A percentile compares a stretch with the other conserved stretches of the same genome.
phyloP scores from a whole-genome alignment of 2,329 filamentous ascomycete species.

The Dactylellina leptospora region DNA sequence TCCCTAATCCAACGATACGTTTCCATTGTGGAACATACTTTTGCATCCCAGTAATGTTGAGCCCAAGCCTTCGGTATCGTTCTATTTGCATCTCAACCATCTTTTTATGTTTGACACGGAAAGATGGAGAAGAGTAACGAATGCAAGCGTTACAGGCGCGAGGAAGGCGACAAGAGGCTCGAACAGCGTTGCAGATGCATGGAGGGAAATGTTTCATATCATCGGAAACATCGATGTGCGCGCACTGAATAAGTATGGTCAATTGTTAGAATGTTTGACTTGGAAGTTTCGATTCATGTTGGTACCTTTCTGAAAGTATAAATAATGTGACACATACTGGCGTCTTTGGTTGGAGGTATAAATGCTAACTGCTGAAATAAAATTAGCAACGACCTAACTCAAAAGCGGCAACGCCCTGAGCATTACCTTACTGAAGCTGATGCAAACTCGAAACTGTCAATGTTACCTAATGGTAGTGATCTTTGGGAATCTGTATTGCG shows the following conservation, averaged over 20 bases:
- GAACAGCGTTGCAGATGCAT: conserved; percentile 20
- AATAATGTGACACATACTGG: conserved; percentile 43
- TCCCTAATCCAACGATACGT: conserved; percentile 27
- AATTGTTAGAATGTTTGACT: background rate
- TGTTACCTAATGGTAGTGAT: too few species aligned
- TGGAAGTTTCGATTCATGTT: too few species aligned
- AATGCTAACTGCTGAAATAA: background rate
- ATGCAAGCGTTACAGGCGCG: conserved; percentile 39
- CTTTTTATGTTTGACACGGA: conserved; percentile 19
- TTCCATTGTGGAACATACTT: conserved; percentile 27
- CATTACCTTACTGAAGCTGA: too few species aligned
- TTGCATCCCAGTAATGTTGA: background rate
- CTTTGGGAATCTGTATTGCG: too few species aligned
- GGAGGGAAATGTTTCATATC: conserved; percentile 38
- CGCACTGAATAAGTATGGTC: conserved; percentile 8
- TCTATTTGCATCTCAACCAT: conserved; percentile 29
- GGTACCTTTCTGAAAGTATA: conserved; percentile 39
- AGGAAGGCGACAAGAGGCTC: conserved; percentile 3
- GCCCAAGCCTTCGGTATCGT: conserved; percentile 1
- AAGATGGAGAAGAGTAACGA: conserved; percentile 9
- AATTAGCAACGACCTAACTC: too few species aligned
- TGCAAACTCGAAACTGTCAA: too few species aligned
- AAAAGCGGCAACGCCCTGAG: too few species aligned
- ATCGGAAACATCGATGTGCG: conserved; percentile 44
- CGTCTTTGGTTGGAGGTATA: background rate